Conservation (phyloP, 177 flowering plant genomes). For the Vitis hybrid region DNA sequence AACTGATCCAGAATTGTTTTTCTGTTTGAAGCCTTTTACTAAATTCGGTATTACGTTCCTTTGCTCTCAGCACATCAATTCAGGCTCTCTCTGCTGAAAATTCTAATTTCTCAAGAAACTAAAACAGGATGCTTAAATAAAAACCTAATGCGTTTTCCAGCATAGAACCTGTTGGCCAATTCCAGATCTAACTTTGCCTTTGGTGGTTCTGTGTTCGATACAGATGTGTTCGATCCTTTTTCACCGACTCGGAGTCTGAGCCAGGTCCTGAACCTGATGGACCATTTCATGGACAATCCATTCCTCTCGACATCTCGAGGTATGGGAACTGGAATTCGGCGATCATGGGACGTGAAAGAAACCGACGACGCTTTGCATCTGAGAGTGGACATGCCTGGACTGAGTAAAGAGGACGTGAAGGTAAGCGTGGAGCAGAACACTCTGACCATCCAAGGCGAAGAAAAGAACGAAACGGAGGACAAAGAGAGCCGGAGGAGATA, state of each 20-base stretch:
- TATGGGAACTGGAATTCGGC: constrained; percentile 26
- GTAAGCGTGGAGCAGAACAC: constrained; percentile 38
- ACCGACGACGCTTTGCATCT: constrained; percentile 24
- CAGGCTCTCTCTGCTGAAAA: too few relatives aligned
- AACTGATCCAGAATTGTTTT: too few relatives aligned
- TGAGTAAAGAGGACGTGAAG: constrained; percentile 41
- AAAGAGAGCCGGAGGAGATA: constrained; percentile 27
- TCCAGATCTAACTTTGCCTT: too few relatives aligned
- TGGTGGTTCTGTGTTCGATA: too few relatives aligned
- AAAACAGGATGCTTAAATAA: too few relatives aligned
- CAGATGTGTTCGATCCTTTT: constrained; percentile 60
- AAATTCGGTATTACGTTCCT: too few relatives aligned
- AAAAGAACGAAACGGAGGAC: constrained; percentile 9
- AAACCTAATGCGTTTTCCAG: too few relatives aligned
- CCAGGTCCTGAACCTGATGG: constrained; percentile 66
- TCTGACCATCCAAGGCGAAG: constrained; percentile 34
- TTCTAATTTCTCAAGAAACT: too few relatives aligned
- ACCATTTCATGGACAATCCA: constrained; percentile 49
- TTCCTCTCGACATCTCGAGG: constrained; percentile 26
- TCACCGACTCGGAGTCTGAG: constrained; percentile 45
- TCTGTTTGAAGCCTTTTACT: too few relatives aligned
- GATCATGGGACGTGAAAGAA: constrained; percentile 30
- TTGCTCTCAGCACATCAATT: too few relatives aligned
- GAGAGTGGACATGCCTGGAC: constrained; percentile 46
- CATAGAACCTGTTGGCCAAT: too few relatives aligned